Percentiles rank a stretch among this genome's conserved stretches.
Evolutionary conservation across 768 basidiomycete species (phyloP).

Genomic region (Galerina sulciceps): DNA sequence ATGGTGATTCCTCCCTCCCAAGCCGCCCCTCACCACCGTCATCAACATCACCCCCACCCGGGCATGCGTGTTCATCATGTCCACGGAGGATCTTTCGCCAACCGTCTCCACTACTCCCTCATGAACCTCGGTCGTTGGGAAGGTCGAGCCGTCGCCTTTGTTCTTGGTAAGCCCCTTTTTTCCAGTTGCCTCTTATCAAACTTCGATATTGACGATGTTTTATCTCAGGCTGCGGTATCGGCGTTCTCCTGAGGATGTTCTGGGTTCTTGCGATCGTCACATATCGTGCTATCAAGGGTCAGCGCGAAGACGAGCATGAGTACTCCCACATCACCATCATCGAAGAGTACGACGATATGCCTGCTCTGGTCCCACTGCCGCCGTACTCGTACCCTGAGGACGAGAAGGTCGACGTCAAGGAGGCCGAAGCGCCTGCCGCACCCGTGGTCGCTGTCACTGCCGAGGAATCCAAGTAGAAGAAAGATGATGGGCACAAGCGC

Average conservation of each 20-base stretch:
- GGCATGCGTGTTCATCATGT: slow-evolving; percentile 27
- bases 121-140: slow-evolving; percentile 82
- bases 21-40: slow-evolving; percentile 5
- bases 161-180: slow-evolving; percentile 59
- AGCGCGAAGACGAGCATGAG: slow-evolving; percentile 41
- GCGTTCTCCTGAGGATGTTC: slow-evolving; percentile 81
- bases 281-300: slow-evolving; percentile 58
- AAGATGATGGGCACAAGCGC: no score
- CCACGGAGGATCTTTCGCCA: slow-evolving; percentile 48
- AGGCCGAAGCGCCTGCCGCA: slow-evolving; percentile 12
- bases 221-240: slow-evolving; percentile 75
- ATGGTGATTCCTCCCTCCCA: slow-evolving; percentile 16
- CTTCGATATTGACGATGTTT: slow-evolving; percentile 6
- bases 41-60: slow-evolving; percentile 22
- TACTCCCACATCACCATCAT: slow-evolving; percentile 41
- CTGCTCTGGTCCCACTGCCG: slow-evolving; percentile 59
- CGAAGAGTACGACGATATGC: slow-evolving; percentile 40
- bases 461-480: slow-evolving; percentile 17
- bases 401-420: slow-evolving; percentile 47
- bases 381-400: slow-evolving; percentile 52
- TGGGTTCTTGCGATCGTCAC: slow-evolving; percentile 71
- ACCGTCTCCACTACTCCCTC: slow-evolving; percentile 66
- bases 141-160: slow-evolving; percentile 81
- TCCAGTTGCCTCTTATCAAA: not conserved
- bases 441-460: not conserved